Evolutionary conservation across 768 basidiomycete genomes (phyloP).

Genomic region (Boletus huronensis): DNA sequence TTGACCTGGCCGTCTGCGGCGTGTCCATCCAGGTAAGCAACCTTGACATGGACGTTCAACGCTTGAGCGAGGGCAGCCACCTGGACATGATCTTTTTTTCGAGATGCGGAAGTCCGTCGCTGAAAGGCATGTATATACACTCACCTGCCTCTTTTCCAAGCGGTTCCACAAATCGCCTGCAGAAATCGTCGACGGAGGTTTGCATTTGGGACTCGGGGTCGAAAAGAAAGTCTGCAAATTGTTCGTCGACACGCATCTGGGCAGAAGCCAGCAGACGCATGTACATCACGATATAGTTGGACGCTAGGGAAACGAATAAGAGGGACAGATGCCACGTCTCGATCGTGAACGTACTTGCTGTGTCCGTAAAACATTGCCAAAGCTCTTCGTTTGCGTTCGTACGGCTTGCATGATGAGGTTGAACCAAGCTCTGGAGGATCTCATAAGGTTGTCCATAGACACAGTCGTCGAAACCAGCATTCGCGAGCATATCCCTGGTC

Average conservation of each 20-base stretch:
- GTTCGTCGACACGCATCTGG: constrained; percentile 59
- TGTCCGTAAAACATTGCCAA: constrained; percentile 46
- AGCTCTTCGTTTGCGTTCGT: constrained; percentile 31
- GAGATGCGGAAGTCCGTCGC: neutral
- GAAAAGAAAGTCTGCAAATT: constrained; percentile 69
- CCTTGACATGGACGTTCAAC: constrained; percentile 59
- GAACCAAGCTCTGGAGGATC: constrained; percentile 51
- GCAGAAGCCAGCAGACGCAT: constrained; percentile 82
- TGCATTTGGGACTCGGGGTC: constrained; percentile 66
- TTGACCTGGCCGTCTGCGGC: constrained; percentile 49
- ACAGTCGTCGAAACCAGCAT: constrained; percentile 59
- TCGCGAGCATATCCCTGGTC: constrained; percentile 51
- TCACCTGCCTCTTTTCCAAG: constrained; percentile 74
- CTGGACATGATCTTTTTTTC: constrained; percentile 63
- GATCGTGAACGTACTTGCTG: constrained; percentile 39
- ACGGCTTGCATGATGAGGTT: constrained; percentile 37
- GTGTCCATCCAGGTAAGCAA: constrained; percentile 80
- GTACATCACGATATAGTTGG: constrained; percentile 74
- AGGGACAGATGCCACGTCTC: neutral
- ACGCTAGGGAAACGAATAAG: constrained; percentile 37
- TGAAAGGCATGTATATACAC: neutral
- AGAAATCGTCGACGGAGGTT: constrained; percentile 63
- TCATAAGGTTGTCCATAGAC: constrained; percentile 78
- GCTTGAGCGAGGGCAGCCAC: constrained; percentile 73
- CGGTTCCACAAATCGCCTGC: constrained; percentile 73